A percentile compares a stretch with the other conserved stretches of the same genome.
Conservation (phyloP, 306 rosid species). For the Lathyrus aphaca region DNA sequence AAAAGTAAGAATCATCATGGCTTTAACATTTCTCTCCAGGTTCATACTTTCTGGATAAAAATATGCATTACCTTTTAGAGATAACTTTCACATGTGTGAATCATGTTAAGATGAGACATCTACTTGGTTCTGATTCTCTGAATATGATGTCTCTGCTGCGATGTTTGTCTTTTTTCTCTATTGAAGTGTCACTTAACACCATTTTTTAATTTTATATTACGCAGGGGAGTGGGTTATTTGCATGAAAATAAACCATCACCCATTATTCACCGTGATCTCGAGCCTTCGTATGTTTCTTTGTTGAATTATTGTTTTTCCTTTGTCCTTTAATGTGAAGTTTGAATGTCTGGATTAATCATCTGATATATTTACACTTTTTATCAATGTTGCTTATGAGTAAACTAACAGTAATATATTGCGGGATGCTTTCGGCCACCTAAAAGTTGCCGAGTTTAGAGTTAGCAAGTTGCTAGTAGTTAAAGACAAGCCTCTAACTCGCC, state of each 20-base stretch:
- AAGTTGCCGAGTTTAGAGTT: constrained; percentile 96
- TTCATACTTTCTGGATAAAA: too few species aligned
- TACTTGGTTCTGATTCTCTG: too few species aligned
- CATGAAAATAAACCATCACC: constrained; percentile 95
- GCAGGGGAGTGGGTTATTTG: constrained; percentile 94
- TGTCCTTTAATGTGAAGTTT: constrained; percentile 20
- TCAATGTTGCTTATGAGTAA: constrained; percentile 52
- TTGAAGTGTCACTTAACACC: not conserved
- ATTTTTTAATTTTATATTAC: constrained; percentile 32
- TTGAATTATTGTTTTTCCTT: constrained; percentile 6
- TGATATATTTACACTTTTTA: constrained; percentile 41
- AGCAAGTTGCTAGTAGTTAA: constrained; percentile 93
- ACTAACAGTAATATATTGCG: constrained; percentile 91
- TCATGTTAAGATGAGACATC: too few species aligned
- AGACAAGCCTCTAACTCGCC: constrained; percentile 81
- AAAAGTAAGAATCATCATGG: too few species aligned
- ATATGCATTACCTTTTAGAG: too few species aligned
- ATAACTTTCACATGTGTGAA: too few species aligned
- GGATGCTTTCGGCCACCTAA: constrained; percentile 89
- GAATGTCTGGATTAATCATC: constrained; percentile 40
- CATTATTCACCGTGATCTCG: constrained; percentile 95
- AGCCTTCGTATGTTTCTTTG: constrained; percentile 79
- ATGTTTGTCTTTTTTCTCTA: constrained; percentile 31
- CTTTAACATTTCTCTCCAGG: too few species aligned
- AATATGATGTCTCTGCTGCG: not conserved